phyloP scores from a whole-genome alignment of 495 filamentous ascomycete genomes.

The Talaromyces adpressus region DNA sequence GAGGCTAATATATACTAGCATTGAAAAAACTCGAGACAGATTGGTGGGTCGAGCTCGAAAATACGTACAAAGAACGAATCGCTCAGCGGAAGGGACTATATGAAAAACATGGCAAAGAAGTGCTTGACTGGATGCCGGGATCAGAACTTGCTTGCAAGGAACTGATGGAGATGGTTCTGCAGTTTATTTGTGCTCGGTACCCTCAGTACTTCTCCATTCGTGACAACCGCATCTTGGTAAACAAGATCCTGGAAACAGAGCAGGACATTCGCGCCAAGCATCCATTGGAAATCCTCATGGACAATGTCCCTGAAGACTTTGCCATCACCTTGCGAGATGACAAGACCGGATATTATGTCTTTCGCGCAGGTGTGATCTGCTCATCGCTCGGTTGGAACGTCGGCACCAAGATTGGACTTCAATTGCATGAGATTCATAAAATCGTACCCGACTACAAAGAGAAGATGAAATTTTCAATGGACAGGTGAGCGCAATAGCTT shows the following conservation, averaged over 20 bases:
- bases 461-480: constrained; percentile 87
- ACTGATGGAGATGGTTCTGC: constrained; percentile 81
- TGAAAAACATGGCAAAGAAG: constrained; percentile 50
- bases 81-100: constrained; percentile 66
- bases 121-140: constrained; percentile 68
- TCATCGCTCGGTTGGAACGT: constrained; percentile 79
- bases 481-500: constrained; percentile 44
- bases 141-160: constrained; percentile 80
- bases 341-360: constrained; percentile 62
- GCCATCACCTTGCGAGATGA: constrained; percentile 71
- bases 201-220: constrained; percentile 67
- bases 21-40: constrained; percentile 73
- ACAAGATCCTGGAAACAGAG: constrained; percentile 59
- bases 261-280: constrained; percentile 55
- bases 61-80: constrained; percentile 63
- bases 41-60: constrained; percentile 90
- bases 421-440: constrained; percentile 66
- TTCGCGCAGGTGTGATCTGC: constrained; percentile 75
- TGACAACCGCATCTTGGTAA: constrained; percentile 58
- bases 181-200: constrained; percentile 74
- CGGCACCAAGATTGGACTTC: constrained; percentile 64
- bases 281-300: constrained; percentile 66
- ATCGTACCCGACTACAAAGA: constrained; percentile 83
- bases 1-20: constrained; percentile 41
- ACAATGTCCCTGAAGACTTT: constrained; percentile 88